Evolutionary conservation across 768 basidiomycete species (phyloP).

Genomic region (Trametes gibbosa): DNA sequence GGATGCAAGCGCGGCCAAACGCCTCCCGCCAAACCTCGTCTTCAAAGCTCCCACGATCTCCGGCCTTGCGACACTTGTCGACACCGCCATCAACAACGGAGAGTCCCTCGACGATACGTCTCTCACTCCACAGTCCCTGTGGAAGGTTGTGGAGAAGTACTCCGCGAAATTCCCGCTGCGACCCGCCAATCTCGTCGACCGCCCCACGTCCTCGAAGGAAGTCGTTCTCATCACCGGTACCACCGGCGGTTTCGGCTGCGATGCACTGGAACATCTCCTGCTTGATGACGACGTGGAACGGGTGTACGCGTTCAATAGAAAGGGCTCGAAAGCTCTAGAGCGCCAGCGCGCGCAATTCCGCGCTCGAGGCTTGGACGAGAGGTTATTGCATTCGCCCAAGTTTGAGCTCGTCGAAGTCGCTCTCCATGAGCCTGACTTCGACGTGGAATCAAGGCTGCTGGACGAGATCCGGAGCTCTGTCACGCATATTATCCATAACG

Average conservation of each 20-base stretch:
- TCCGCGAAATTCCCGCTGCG: slow-evolving; percentile 5
- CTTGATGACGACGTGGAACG: slow-evolving; percentile 12
- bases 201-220: slow-evolving; percentile 9
- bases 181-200: neutral
- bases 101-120: slow-evolving; percentile 5
- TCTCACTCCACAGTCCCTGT: neutral
- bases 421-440: slow-evolving; percentile 20
- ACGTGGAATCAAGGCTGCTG: slow-evolving; percentile 8
- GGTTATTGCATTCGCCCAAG: slow-evolving; percentile 30
- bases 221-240: slow-evolving; percentile 35
- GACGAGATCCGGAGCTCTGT: slow-evolving; percentile 16
- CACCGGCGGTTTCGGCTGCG: slow-evolving; percentile 32
- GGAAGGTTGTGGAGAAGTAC: slow-evolving; percentile 10
- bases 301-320: slow-evolving; percentile 30
- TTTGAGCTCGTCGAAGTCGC: slow-evolving; percentile 36
- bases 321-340: slow-evolving; percentile 16
- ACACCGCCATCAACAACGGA: neutral
- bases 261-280: slow-evolving; percentile 28
- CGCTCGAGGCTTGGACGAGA: slow-evolving; percentile 32
- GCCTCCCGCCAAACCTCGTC: slow-evolving; percentile 34
- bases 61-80: slow-evolving; percentile 22
- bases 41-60: slow-evolving; percentile 41
- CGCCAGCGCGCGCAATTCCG: slow-evolving; percentile 29
- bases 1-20: slow-evolving; percentile 12
- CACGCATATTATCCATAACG: slow-evolving; percentile 30